Evolutionary conservation across 805 yeast species (phyloP).

Genomic region (Kluyveromyces lactis): DNA sequence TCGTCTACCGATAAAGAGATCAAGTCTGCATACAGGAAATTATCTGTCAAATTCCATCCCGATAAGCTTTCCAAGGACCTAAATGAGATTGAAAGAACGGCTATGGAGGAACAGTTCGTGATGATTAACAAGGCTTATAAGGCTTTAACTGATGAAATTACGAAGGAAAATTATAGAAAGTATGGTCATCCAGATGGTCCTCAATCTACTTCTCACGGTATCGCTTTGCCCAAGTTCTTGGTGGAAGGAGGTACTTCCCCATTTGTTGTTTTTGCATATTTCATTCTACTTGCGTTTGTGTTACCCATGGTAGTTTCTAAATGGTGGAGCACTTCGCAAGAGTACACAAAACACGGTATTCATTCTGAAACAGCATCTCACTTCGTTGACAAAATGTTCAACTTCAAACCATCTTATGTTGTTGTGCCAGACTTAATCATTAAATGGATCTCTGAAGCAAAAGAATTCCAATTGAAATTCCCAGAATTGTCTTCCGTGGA

Average conservation of each 20-base stretch:
- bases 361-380: slow-evolving; percentile 75
- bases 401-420: slow-evolving; percentile 59
- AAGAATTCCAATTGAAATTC: slow-evolving; percentile 47
- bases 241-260: slow-evolving; percentile 76
- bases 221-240: slow-evolving; percentile 87
- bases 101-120: slow-evolving; percentile 69
- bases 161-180: slow-evolving; percentile 70
- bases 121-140: slow-evolving; percentile 86
- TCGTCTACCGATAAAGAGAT: slow-evolving; percentile 69
- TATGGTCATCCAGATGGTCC: slow-evolving; percentile 99
- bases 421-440: slow-evolving; percentile 50
- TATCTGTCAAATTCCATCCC: slow-evolving; percentile 86
- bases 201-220: slow-evolving; percentile 81
- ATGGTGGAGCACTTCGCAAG: slow-evolving; percentile 85
- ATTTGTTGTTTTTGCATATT: slow-evolving; percentile 51
- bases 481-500: slow-evolving; percentile 37
- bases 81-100: slow-evolving; percentile 45
- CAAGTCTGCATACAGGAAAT: slow-evolving; percentile 74
- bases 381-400: slow-evolving; percentile 64
- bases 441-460: slow-evolving; percentile 53
- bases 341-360: slow-evolving; percentile 74
- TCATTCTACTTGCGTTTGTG: slow-evolving; percentile 63
- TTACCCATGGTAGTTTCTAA: slow-evolving; percentile 73
- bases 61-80: slow-evolving; percentile 70
- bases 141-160: slow-evolving; percentile 84